A percentile compares a stretch with the other conserved stretches of the same genome.
Evolutionary conservation across 1,284 basidiomycete genomes (phyloP).

Genomic region (Fistulina hepatica): DNA sequence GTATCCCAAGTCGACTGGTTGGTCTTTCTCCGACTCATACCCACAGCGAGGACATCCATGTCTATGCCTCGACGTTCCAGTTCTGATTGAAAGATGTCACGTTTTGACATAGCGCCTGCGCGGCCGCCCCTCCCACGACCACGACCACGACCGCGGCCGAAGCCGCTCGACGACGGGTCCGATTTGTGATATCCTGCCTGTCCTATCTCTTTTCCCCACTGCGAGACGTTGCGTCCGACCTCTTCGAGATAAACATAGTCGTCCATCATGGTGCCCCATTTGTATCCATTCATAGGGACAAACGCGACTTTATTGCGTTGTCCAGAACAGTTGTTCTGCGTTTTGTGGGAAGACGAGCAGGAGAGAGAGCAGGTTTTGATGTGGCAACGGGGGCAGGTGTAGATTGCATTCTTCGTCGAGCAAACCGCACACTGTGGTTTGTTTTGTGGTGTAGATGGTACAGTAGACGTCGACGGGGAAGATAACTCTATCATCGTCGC

Average conservation of each 20-base stretch:
- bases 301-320: slow-evolving; percentile 63
- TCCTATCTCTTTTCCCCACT: slow-evolving; percentile 64
- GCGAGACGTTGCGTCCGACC: slow-evolving; percentile 54
- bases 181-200: slow-evolving; percentile 36
- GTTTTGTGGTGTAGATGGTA: not conserved
- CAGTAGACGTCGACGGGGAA: too few species aligned
- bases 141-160: slow-evolving; percentile 15
- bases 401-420: slow-evolving; percentile 38
- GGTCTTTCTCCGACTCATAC: slow-evolving; percentile 68
- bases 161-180: slow-evolving; percentile 1
- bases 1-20: slow-evolving; percentile 78
- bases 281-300: slow-evolving; percentile 71
- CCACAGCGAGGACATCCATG: slow-evolving; percentile 64
- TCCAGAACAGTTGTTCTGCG: slow-evolving; percentile 54
- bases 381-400: slow-evolving; percentile 75
- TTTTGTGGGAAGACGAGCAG: slow-evolving; percentile 68
- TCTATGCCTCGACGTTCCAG: slow-evolving; percentile 34
- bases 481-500: too few species aligned
- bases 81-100: slow-evolving; percentile 8
- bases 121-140: slow-evolving; percentile 23
- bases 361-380: slow-evolving; percentile 60
- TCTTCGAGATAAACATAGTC: slow-evolving; percentile 82
- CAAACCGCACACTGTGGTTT: slow-evolving; percentile 39
- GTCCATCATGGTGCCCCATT: slow-evolving; percentile 73
- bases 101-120: slow-evolving; percentile 10